Evolutionary conservation across 768 basidiomycete genomes (phyloP).

Genomic region (Lyophyllum decastes): DNA sequence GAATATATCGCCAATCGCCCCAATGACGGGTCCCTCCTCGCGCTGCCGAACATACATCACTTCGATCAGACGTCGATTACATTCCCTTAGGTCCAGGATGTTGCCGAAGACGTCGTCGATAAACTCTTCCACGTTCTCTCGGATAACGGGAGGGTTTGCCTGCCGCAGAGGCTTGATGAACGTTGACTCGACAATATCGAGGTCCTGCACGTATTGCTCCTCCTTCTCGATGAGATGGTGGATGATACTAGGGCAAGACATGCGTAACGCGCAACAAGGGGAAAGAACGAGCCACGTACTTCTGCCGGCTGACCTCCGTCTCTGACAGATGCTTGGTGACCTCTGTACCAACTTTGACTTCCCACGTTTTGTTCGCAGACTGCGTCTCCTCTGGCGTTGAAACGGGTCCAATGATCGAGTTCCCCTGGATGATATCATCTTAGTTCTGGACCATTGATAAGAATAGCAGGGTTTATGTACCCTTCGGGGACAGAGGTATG

Average conservation of each 20-base stretch:
- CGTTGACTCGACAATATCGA: slow-evolving; percentile 79
- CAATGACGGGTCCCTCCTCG: slow-evolving; percentile 83
- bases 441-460: not conserved
- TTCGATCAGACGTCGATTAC: slow-evolving; percentile 81
- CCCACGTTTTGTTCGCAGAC: slow-evolving; percentile 42
- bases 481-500: slow-evolving; percentile 76
- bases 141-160: slow-evolving; percentile 45
- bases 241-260: slow-evolving; percentile 56
- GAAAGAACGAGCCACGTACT: slow-evolving; percentile 32
- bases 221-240: slow-evolving; percentile 88
- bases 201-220: slow-evolving; percentile 85
- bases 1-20: slow-evolving; percentile 87
- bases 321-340: slow-evolving; percentile 56
- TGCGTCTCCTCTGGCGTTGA: slow-evolving; percentile 31
- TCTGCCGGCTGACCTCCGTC: slow-evolving; percentile 83
- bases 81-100: slow-evolving; percentile 82
- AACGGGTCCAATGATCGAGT: slow-evolving; percentile 28
- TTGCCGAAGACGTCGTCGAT: slow-evolving; percentile 91
- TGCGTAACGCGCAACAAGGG: not conserved
- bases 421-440: slow-evolving; percentile 25
- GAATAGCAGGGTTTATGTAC: slow-evolving; percentile 31
- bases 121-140: slow-evolving; percentile 70
- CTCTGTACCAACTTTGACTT: slow-evolving; percentile 42
- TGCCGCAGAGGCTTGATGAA: slow-evolving; percentile 50
- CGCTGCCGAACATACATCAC: slow-evolving; percentile 84